These are phyloP conservation scores for Termitomyces sp. DNA, from an alignment of 768 basidiomycete genomes.

Conservation along the genomic window DNA sequence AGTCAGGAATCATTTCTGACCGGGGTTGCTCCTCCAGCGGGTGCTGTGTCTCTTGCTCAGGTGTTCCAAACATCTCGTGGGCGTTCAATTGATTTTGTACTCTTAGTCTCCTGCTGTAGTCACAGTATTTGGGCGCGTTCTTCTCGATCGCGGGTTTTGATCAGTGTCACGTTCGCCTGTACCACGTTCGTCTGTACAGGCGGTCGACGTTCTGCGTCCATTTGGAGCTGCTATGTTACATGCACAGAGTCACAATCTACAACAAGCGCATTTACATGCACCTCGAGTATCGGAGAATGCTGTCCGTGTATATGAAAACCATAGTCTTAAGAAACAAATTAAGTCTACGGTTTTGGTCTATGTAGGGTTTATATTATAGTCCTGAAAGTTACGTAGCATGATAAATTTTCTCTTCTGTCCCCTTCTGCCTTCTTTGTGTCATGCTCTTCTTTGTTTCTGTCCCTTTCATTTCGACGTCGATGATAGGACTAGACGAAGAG, in stretches of 20 bases:
- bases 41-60: constrained; percentile 1
- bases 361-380: no score
- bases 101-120: constrained; percentile 1
- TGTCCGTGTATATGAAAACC: constrained; percentile 67
- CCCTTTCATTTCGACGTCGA: constrained; percentile 66
- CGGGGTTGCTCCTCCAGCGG: neutral
- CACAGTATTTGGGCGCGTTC: constrained; percentile 36
- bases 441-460: constrained; percentile 43
- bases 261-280: constrained; percentile 17
- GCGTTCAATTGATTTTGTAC: constrained; percentile 2
- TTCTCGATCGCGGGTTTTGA: constrained; percentile 53
- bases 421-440: constrained; percentile 40
- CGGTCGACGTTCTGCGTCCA: constrained; percentile 49
- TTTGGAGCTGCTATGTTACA: constrained; percentile 51
- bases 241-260: constrained; percentile 4
- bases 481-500: constrained; percentile 19
- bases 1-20: neutral
- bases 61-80: neutral
- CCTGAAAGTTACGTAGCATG: no score
- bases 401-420: constrained; percentile 28
- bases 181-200: constrained; percentile 29
- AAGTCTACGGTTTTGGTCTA: neutral
- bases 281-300: constrained; percentile 59
- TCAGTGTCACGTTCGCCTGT: constrained; percentile 45
- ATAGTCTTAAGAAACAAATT: constrained; percentile 36